Percentiles rank a stretch among this genome's conserved stretches.
Evolutionary conservation across 805 yeast species (phyloP).

Genomic region (Candida ipomoeae): DNA sequence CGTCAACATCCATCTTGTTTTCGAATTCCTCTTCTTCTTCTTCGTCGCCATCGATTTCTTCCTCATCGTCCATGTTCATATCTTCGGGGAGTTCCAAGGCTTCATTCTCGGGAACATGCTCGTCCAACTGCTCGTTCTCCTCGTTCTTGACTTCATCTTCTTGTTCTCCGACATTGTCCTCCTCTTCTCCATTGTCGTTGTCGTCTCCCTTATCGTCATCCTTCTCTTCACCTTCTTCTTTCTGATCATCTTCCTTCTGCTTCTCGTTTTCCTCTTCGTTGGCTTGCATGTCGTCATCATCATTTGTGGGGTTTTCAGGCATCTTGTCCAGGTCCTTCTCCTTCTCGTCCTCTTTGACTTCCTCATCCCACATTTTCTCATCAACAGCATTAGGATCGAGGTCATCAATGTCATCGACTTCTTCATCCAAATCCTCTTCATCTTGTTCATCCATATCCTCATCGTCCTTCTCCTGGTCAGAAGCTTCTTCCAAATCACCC

Average conservation of each 20-base stretch:
- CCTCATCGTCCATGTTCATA: conserved; percentile 80
- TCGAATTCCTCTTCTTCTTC: conserved; percentile 26
- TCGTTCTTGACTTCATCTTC: conserved; percentile 73
- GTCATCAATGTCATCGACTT: conserved; percentile 83
- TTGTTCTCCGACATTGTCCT: conserved; percentile 76
- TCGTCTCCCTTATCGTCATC: conserved; percentile 34
- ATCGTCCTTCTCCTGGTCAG: conserved; percentile 59
- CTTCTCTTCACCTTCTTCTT: conserved; percentile 31
- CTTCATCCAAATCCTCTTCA: conserved; percentile 77
- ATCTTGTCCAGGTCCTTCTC: conserved; percentile 77
- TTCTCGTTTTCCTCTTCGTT: conserved; percentile 43
- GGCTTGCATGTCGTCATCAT: conserved; percentile 48
- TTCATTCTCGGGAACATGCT: conserved; percentile 76
- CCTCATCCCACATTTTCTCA: conserved; percentile 98
- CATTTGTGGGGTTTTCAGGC: conserved; percentile 52
- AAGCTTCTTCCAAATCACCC: conserved; percentile 79
- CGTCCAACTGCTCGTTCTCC: conserved; percentile 65
- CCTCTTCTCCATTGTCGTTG: conserved; percentile 54
- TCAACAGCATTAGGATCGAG: conserved; percentile 93
- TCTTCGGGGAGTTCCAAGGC: conserved; percentile 90
- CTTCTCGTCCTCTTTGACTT: conserved; percentile 67
- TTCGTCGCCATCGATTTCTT: conserved; percentile 44
- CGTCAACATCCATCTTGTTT: conserved; percentile 10
- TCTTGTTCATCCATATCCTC: conserved; percentile 33
- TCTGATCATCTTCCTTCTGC: conserved; percentile 26